Conservation (phyloP, 768 basidiomycete species). For the Leccinum pellstonianum region DNA sequence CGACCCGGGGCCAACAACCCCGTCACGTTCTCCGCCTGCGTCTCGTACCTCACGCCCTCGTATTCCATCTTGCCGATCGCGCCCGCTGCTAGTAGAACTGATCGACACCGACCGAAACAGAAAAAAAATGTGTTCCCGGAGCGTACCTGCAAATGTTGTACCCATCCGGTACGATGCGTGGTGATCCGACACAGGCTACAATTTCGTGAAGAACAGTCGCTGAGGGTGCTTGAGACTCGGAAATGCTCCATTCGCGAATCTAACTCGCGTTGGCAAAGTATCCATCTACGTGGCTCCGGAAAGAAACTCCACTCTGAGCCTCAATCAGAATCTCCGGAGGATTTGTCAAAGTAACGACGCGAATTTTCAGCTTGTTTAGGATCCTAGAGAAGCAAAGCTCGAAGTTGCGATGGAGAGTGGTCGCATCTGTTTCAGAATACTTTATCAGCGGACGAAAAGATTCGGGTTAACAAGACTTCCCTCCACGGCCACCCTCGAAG, state of each 20-base stretch:
- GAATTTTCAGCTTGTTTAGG: background rate
- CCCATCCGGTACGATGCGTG: no score
- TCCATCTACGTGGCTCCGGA: background rate
- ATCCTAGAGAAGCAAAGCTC: conserved; percentile 1
- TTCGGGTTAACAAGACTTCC: conserved; percentile 5
- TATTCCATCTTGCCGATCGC: conserved; percentile 41
- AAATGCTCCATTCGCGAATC: background rate
- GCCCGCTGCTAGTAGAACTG: conserved; percentile 31
- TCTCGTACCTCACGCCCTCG: conserved; percentile 47
- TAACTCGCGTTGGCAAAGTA: background rate
- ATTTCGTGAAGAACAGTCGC: no score
- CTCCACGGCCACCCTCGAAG: background rate
- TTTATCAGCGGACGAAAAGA: background rate
- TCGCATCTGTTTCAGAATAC: background rate
- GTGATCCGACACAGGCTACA: no score
- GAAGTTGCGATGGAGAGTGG: background rate
- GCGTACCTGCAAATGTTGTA: no score
- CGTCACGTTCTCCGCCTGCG: conserved; percentile 45
- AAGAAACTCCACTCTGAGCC: background rate
- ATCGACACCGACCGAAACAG: background rate
- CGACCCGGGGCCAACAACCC: conserved; percentile 47
- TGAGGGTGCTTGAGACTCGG: no score
- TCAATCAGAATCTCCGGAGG: background rate
- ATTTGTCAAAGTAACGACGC: background rate
- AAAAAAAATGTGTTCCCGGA: no score